Base-by-base conservation (phyloP, 305 asterid species). In the Fraxinus greggii region DNA sequence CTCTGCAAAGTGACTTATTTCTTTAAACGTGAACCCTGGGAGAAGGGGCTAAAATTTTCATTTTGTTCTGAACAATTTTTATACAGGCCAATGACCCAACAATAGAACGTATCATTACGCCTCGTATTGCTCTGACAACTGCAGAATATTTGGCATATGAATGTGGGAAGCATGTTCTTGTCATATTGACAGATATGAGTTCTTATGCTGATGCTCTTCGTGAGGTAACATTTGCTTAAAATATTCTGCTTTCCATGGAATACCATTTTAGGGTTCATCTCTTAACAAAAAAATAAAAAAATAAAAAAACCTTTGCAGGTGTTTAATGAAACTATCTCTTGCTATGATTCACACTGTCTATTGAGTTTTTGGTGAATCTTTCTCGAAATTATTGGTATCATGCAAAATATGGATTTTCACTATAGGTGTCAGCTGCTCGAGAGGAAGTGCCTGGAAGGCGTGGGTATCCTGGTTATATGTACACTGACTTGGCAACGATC, bases 391-490 rank as follows among this genome's bases (percentile, higher is more conserved):
- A 59, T 78, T 67, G 79, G 79, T 78, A 31, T 76, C 73, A 78
- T 7, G 31, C 82, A 33, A 36, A 36, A 36, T 33, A 28, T 56
- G 74, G 59, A 76, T 81, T 82, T 61, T 75, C 59, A 78, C 54
- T 80, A 54, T 85, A 95, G 98, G 98, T 95, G 72, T 95, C 98
- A 89, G 98, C 98, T 85, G 98, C 98, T 78, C 92, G 98, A 79
- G 98, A 95, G 86, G 98, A 95, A 88, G 98, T 95, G 75, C 98
- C 98, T 81, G 98, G 98, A 89, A 89, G 98, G 83, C 98, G 98
- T 91, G 98, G 99, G 28, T 92, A 92, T 84, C 97, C 97, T 77
- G 97, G 97, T 90, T 92, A 92, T 75, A 92, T 91, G 95, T 92
- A 92, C 88, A 92, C 95, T 29, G 95, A 92, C 88, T 89, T 91